phyloP scores from a whole-genome alignment of 352 stramenopile genomes.

The Globisporangium sylvaticum region DNA sequence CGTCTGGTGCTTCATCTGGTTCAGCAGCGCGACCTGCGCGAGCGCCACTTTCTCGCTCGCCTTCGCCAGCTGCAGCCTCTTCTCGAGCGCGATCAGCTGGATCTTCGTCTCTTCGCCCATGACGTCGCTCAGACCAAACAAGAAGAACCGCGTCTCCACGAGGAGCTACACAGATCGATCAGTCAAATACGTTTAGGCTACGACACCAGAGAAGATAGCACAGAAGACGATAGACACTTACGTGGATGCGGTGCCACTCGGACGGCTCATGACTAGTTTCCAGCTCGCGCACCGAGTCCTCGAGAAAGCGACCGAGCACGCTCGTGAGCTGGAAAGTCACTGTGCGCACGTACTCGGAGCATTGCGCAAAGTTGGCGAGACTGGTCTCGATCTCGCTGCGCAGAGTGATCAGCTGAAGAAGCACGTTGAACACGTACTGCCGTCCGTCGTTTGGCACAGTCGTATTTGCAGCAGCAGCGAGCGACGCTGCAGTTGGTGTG shows the following conservation, averaged over 20 bases:
- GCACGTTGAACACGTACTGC: slow-evolving; percentile 81
- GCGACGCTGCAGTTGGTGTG: slow-evolving; percentile 17
- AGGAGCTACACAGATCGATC: slow-evolving; percentile 37
- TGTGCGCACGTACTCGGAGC: slow-evolving; percentile 45
- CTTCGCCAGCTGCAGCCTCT: slow-evolving; percentile 35
- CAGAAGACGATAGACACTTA: slow-evolving; percentile 23
- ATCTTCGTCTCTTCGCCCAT: slow-evolving; percentile 52
- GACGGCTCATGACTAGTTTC: slow-evolving; percentile 16
- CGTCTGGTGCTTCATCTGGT: slow-evolving; percentile 78
- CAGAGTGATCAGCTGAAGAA: slow-evolving; percentile 70
- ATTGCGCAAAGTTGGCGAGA: slow-evolving; percentile 52
- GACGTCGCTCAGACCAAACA: slow-evolving; percentile 47
- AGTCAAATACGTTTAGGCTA: background rate
- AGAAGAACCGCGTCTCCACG: slow-evolving; percentile 74
- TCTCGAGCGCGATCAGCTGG: slow-evolving; percentile 46
- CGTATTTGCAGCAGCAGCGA: slow-evolving; percentile 11
- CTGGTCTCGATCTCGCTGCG: slow-evolving; percentile 69
- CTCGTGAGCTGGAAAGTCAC: slow-evolving; percentile 55
- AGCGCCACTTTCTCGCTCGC: slow-evolving; percentile 30
- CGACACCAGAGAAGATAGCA: background rate
- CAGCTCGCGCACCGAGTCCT: slow-evolving; percentile 29
- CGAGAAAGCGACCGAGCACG: slow-evolving; percentile 40
- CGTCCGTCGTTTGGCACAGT: slow-evolving; percentile 47
- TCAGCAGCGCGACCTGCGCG: slow-evolving; percentile 46
- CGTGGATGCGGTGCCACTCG: slow-evolving; percentile 63